phyloP scores from a whole-genome alignment of 495 filamentous ascomycete species.

The Hyaloscypha variabilis region DNA sequence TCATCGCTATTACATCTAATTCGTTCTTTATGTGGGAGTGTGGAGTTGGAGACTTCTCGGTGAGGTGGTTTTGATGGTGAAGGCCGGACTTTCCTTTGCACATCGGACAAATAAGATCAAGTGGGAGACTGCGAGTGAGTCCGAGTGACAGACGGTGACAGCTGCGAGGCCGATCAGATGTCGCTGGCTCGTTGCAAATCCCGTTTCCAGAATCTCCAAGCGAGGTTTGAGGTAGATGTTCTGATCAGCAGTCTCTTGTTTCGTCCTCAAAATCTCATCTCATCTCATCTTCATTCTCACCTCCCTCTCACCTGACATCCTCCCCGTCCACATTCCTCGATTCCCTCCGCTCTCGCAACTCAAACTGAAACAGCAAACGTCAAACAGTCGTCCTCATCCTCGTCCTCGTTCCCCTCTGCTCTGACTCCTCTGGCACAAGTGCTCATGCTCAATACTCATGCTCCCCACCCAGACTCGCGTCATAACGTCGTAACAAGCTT shows the following conservation, averaged over 20 bases:
- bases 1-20: not conserved
- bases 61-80: not conserved
- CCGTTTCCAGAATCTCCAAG: not conserved
- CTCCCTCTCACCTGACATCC: not conserved
- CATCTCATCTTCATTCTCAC: not conserved
- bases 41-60: not conserved
- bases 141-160: not conserved
- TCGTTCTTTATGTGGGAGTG: not conserved
- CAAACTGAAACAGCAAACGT: not conserved
- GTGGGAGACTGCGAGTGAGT: not conserved
- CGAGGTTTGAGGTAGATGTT: constrained; percentile 2
- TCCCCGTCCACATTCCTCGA: not conserved
- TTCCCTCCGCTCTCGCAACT: not conserved
- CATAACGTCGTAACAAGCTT: constrained; percentile 19
- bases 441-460: not conserved
- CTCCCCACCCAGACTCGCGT: constrained; percentile 3
- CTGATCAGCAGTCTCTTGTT: not conserved
- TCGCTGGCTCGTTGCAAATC: not conserved
- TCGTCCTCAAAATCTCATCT: not conserved
- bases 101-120: not conserved
- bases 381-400: not conserved
- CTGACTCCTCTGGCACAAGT: not conserved
- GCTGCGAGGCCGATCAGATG: not conserved
- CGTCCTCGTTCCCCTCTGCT: not conserved
- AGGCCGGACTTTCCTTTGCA: not conserved